These are phyloP conservation scores for Choiromyces venosus DNA, from an alignment of 495 filamentous ascomycete genomes.

Conservation along the genomic window DNA sequence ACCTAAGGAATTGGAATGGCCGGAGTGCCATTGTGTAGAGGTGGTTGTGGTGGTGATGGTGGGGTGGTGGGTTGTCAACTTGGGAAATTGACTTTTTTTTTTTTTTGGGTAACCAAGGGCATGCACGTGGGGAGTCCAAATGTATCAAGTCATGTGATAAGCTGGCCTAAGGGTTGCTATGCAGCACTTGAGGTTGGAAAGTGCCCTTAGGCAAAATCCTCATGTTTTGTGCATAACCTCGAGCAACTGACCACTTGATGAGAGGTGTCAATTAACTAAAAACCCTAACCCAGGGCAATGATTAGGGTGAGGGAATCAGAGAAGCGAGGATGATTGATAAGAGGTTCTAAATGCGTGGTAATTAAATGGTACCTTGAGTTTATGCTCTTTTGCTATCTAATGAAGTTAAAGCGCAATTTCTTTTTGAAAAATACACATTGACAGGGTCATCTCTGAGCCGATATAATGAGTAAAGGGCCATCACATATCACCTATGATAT, in stretches of 20 bases:
- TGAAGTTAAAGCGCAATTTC: background rate
- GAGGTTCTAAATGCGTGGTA: background rate
- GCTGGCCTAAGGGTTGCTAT: background rate
- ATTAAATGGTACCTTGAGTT: background rate
- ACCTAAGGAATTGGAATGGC: background rate
- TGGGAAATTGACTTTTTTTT: background rate
- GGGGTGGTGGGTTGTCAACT: background rate
- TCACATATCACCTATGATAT: background rate
- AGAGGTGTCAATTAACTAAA: background rate
- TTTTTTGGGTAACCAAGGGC: background rate
- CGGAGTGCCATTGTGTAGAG: background rate
- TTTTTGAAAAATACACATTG: background rate
- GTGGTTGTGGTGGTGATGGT: background rate
- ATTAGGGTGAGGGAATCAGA: background rate
- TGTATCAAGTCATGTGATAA: background rate
- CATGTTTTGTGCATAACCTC: background rate
- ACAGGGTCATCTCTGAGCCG: background rate
- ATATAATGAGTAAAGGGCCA: background rate
- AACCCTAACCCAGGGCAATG: background rate
- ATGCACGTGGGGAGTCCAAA: background rate
- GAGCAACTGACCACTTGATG: background rate
- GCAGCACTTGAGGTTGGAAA: background rate
- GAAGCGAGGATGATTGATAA: background rate
- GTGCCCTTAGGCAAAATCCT: background rate
- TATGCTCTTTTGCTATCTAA: background rate